Percentiles rank a stretch among this genome's conserved stretches.
These are phyloP conservation scores for Holtermannia corniformis DNA, from an alignment of 768 basidiomycete species.

Conservation along the genomic window DNA sequence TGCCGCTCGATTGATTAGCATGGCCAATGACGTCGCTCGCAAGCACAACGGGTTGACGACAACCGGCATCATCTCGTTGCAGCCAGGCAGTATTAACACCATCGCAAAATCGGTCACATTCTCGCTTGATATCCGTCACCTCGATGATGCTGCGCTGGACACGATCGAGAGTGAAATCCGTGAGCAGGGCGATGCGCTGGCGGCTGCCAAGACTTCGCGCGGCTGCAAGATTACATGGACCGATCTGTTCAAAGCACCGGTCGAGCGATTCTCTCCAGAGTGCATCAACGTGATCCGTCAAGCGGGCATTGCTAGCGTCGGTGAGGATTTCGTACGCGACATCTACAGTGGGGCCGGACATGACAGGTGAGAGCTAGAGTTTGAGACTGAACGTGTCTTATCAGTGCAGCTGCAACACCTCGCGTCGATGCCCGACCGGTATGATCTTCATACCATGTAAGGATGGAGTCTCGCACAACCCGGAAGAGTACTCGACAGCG, in stretches of 20 bases:
- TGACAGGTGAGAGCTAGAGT: neutral
- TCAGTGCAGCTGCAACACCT: neutral
- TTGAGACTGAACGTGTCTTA: neutral
- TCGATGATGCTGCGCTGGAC: neutral
- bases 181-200: neutral
- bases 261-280: neutral
- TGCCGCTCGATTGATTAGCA: neutral
- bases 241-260: neutral
- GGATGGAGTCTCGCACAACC: constrained; percentile 12
- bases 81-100: constrained; percentile 4
- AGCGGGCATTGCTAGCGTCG: neutral
- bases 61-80: neutral
- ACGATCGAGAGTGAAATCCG: constrained; percentile 1
- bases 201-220: neutral
- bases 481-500: constrained; percentile 8
- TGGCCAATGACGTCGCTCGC: constrained; percentile 1
- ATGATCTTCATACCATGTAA: constrained; percentile 9
- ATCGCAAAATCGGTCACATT: constrained; percentile 2
- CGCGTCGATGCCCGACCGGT: neutral
- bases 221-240: neutral
- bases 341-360: neutral
- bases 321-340: neutral
- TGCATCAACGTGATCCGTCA: neutral
- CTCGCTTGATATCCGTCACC: constrained; percentile 9
- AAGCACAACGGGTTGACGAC: constrained; percentile 3